Percentiles rank a stretch among this genome's conserved stretches.
These are phyloP conservation scores for Stephania yunnanensis DNA, from an alignment of 164 flowering plant genomes.

Conservation along the genomic window DNA sequence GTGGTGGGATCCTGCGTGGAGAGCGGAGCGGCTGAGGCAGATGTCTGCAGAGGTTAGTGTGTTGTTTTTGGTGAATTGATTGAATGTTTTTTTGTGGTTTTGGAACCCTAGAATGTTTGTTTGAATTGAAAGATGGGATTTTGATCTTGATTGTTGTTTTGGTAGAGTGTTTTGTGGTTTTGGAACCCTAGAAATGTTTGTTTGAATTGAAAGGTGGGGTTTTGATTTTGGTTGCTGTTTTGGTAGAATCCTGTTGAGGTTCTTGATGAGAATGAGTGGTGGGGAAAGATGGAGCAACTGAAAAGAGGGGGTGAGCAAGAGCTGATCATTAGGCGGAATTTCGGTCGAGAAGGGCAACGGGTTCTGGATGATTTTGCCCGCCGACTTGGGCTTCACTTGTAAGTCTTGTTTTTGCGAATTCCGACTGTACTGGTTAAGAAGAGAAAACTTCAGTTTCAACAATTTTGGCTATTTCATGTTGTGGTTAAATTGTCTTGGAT, in stretches of 20 bases:
- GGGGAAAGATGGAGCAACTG: conserved; percentile 69
- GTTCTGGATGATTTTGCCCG: conserved; percentile 67
- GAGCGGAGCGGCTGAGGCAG: conserved; percentile 78
- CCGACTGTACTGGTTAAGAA: background rate
- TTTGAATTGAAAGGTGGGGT: background rate
- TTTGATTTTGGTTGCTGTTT: conserved; percentile 3
- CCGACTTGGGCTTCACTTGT: conserved; percentile 82
- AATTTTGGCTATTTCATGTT: too few relatives aligned
- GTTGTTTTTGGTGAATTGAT: background rate
- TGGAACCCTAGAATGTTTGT: too few relatives aligned
- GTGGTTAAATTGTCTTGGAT: too few relatives aligned
- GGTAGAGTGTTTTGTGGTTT: background rate
- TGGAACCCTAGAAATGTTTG: background rate
- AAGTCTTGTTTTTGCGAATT: conserved; percentile 23
- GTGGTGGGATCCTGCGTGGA: conserved; percentile 97
- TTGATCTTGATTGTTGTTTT: conserved; percentile 2
- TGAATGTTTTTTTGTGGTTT: too few relatives aligned
- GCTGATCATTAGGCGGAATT: conserved; percentile 64
- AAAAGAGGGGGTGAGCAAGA: conserved; percentile 69
- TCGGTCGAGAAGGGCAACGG: conserved; percentile 62
- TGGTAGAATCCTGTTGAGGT: conserved; percentile 45
- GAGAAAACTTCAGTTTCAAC: background rate
- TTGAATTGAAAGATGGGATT: background rate
- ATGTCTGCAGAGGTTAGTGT: conserved; percentile 51
- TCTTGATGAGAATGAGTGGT: conserved; percentile 75